Percentiles rank a stretch among this genome's conserved stretches.
phyloP scores from a whole-genome alignment of 257 asterid genomes.

The Solanum etuberosum region DNA sequence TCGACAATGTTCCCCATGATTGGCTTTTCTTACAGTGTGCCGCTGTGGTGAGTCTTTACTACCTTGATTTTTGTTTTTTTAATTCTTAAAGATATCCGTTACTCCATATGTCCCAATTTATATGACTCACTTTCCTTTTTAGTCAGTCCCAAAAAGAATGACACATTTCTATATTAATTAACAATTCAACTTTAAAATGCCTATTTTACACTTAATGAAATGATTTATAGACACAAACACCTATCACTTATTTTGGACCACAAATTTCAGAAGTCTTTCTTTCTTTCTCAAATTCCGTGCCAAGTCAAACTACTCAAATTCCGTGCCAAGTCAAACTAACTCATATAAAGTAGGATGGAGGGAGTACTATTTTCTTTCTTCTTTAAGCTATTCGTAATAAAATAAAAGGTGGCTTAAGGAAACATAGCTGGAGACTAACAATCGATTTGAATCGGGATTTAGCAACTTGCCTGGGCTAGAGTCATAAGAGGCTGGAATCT shows the following conservation, averaged over 20 bases:
- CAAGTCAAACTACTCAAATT: background rate
- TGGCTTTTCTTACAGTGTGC: slow-evolving; percentile 82
- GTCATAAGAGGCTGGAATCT: background rate
- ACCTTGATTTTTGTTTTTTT: background rate
- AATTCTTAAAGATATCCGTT: background rate
- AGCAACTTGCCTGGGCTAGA: background rate
- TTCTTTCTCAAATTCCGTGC: background rate
- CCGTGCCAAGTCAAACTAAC: background rate
- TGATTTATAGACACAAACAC: background rate
- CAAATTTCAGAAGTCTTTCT: background rate
- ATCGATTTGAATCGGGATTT: background rate
- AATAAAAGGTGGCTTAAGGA: background rate
- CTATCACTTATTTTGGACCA: background rate
- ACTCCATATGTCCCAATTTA: background rate
- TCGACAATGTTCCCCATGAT: slow-evolving; percentile 86
- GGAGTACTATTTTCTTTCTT: background rate
- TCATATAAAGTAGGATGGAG: background rate
- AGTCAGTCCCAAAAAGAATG: background rate
- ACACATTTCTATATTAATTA: background rate
- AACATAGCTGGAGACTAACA: background rate
- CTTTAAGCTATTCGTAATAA: background rate
- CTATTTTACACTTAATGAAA: background rate
- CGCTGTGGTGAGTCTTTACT: slow-evolving; percentile 54
- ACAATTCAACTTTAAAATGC: background rate
- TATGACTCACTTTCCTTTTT: background rate